Evolutionary conservation across 768 basidiomycete genomes (phyloP).

Genomic region (Trichaptum fuscoviolaceum): DNA sequence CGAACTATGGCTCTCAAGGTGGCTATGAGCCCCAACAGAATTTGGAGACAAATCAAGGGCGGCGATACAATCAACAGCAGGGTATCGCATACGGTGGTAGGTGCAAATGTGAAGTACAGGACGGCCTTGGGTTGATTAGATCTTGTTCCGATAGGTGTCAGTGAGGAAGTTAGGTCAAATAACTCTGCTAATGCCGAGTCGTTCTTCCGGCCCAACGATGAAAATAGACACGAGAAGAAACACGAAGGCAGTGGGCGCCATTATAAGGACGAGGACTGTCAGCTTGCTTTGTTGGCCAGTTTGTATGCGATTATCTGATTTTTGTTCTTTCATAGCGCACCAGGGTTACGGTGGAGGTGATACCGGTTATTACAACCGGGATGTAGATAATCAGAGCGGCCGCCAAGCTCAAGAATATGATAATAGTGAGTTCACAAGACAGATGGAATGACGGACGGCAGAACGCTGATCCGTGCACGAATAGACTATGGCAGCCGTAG

Average conservation of each 20-base stretch:
- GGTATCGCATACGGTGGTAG: conserved; percentile 2
- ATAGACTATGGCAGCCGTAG: conserved; percentile 8
- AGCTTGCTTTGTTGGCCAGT: neutral
- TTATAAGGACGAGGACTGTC: neutral
- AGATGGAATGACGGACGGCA: conserved; percentile 37
- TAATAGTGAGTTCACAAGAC: conserved; percentile 16
- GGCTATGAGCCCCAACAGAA: conserved; percentile 7
- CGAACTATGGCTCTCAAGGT: conserved; percentile 10
- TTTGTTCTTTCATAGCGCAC: neutral
- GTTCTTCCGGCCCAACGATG: neutral
- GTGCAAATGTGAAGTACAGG: conserved; percentile 7
- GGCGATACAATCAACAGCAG: conserved; percentile 5
- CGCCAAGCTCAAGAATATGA: neutral
- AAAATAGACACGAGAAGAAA: neutral
- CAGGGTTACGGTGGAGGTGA: neutral
- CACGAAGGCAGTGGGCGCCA: neutral
- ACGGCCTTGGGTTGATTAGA: conserved; percentile 7
- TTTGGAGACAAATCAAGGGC: conserved; percentile 7
- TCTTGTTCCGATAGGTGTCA: neutral
- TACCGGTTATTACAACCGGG: conserved; percentile 4
- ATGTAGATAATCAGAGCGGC: neutral
- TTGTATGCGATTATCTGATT: neutral
- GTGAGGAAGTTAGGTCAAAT: neutral
- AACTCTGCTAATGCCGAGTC: neutral
- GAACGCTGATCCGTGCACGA: conserved; percentile 25